These are phyloP conservation scores for Pyricularia sp. DNA, from an alignment of 2,329 filamentous ascomycete species.

Conservation along the genomic window DNA sequence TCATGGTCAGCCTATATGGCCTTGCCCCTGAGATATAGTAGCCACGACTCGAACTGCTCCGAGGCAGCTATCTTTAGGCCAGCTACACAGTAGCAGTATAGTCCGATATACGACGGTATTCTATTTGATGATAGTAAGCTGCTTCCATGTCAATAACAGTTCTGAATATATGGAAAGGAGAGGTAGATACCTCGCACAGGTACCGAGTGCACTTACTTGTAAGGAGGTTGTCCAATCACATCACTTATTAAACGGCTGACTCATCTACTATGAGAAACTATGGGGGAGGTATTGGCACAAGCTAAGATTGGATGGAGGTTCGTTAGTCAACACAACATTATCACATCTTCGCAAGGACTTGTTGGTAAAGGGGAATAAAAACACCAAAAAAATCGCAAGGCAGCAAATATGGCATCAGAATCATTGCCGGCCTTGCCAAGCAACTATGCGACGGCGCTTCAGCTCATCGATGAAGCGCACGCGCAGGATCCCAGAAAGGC, in stretches of 20 bases:
- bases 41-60: background rate
- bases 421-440: slow-evolving; percentile 18
- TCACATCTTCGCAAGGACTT: background rate
- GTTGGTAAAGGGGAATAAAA: background rate
- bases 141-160: background rate
- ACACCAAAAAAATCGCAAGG: background rate
- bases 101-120: background rate
- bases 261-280: background rate
- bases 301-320: background rate
- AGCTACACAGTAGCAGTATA: background rate
- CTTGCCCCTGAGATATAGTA: background rate
- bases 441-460: slow-evolving; percentile 43
- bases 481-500: slow-evolving; percentile 53
- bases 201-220: background rate
- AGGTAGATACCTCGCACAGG: background rate
- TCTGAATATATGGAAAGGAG: background rate
- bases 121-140: background rate
- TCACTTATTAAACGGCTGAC: background rate
- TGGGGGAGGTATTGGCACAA: background rate
- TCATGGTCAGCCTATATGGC: background rate
- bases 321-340: background rate
- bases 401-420: background rate
- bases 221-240: background rate
- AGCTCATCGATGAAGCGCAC: slow-evolving; percentile 66
- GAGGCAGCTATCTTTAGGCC: background rate